Evolutionary conservation across 129 eudicot genomes (phyloP), one percentile per base, ranked within the genome.

Genomic region (Glebionis coronaria): DNA sequence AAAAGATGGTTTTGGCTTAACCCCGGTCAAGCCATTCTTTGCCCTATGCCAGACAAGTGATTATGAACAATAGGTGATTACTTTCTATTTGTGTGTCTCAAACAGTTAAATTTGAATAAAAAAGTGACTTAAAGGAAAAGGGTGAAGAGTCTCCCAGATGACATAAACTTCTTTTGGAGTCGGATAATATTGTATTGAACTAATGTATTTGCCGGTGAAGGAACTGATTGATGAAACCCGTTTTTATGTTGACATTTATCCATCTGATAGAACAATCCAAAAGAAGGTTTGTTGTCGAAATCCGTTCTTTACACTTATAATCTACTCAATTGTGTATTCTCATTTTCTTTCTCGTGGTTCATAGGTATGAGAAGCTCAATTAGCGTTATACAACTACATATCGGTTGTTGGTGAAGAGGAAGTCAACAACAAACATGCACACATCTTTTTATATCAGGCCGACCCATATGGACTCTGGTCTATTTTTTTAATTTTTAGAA

Each of bases 1-100:
- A 94, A 94, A n/a, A n/a, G n/a, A 75, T 89, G 97, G 99, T 84
- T 94, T 78, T 94, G 99, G 99, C 90, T 94, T 47, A 94, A 97
- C 79, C 99, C 99, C 1, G 86, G 97, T 49, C 99, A 94, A 69
- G 93, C 93, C 31, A 89, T 89, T 56, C 97, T 94, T 74, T 87
- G 95, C 84, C 87, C 93, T 38, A 90, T 94, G 1, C 84, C 97
- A 14, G 94, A 84, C 74, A 94, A 88, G 78, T 94, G 46, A 76
- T 4, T 93, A 94, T 83, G 99, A 83, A 14, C 73, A 79, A 68
- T 69, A 94, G 99, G 97, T 92, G 45, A 40, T 38, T 40, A 40
- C 10, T 60, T 15, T 13, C 42, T 59, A 29, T 59, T 12, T 10
- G n/a, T 59, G 9, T 20, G 23, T 54, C 16, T 14, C 16, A n/a